Evolutionary conservation across 2,329 filamentous ascomycete species (phyloP), one percentile per base, ranked within the genome.

Genomic region (Arthrobotrys entomopaga): DNA sequence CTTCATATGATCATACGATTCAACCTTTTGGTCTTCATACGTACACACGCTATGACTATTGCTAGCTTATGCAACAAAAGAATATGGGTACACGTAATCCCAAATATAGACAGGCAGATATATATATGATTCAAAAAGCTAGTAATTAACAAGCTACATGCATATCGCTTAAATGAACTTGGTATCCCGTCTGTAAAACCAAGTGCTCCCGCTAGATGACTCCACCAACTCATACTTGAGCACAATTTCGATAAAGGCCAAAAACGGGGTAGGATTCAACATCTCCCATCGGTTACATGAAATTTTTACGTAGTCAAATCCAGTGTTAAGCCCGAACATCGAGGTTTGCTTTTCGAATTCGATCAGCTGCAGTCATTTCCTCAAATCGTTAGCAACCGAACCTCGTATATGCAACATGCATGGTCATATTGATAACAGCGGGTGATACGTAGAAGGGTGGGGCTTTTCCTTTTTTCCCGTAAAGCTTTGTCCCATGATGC

Each of bases 221-320:
- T 74, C 70, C 16, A 74, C 58, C 8, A 74, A 43, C 58, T 57
- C 52, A 38, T 74, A 74, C 52, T 74, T 67, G 50, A 74, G 58
- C 22, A 67, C 70, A 49, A 67, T 67, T 15, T 74, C 70, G 19
- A 74, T 74, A 38, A 74, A 74, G 19, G 63, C 70, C 24, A 74
- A 38, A 48, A 74, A 74, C 2, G 63, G 70, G 34, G 70, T 74
- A n/a, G 70, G 70, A 42, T 74, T 74, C 29, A 74, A 54, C 29
- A 67, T 56, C 38, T 74, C 70, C 70, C 70, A 74, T 52, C 70
- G 56, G 24, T 74, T 74, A 40, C 70, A 67, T n/a, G 63, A 46
- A 24, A 74, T 74, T 20, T 74, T 74, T 56, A 74, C 57, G 43
- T 67, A 67, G 58, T 74, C 70, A 26, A 74, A 74, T 10, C 70